phyloP scores from a whole-genome alignment of 2,329 filamentous ascomycete species.

The Colletotrichum agaves region DNA sequence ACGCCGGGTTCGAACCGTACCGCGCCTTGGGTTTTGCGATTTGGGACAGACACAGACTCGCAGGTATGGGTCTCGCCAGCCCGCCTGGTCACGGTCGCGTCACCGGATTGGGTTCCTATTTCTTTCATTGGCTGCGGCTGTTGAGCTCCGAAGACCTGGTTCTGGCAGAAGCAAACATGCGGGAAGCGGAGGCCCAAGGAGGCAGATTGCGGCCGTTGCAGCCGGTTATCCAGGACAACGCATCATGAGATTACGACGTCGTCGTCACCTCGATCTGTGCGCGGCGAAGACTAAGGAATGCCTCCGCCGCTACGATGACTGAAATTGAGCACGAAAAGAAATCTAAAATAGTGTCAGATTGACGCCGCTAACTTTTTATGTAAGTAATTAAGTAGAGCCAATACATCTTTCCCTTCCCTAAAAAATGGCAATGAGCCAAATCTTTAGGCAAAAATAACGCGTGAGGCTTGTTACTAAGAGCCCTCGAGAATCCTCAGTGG shows the following conservation, averaged over 20 bases:
- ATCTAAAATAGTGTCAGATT: too few relatives aligned
- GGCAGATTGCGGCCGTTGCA: slow-evolving; percentile 22
- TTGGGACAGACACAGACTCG: slow-evolving; percentile 25
- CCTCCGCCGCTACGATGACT: too few relatives aligned
- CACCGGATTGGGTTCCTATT: slow-evolving; percentile 26
- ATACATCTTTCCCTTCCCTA: too few relatives aligned
- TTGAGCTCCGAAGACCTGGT: neutral
- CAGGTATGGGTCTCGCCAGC: slow-evolving; percentile 15
- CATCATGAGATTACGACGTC: neutral
- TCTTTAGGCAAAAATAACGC: neutral
- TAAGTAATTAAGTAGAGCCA: too few relatives aligned
- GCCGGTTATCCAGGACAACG: slow-evolving; percentile 33
- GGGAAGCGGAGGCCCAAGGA: slow-evolving; percentile 21
- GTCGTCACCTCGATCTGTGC: neutral
- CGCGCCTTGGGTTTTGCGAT: slow-evolving; percentile 25
- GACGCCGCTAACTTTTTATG: too few relatives aligned
- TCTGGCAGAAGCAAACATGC: slow-evolving; percentile 17
- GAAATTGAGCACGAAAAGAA: too few relatives aligned
- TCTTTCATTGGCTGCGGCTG: slow-evolving; percentile 11
- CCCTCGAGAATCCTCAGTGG: too few relatives aligned
- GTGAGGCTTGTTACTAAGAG: too few relatives aligned
- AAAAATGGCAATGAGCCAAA: too few relatives aligned
- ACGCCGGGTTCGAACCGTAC: slow-evolving; percentile 27
- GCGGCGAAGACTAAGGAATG: too few relatives aligned
- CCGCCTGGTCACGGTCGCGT: slow-evolving; percentile 22